A percentile compares a stretch with the other conserved stretches of the same genome.
These are phyloP conservation scores for Xylaria acuta DNA, from an alignment of 495 filamentous ascomycete genomes.

Conservation along the genomic window DNA sequence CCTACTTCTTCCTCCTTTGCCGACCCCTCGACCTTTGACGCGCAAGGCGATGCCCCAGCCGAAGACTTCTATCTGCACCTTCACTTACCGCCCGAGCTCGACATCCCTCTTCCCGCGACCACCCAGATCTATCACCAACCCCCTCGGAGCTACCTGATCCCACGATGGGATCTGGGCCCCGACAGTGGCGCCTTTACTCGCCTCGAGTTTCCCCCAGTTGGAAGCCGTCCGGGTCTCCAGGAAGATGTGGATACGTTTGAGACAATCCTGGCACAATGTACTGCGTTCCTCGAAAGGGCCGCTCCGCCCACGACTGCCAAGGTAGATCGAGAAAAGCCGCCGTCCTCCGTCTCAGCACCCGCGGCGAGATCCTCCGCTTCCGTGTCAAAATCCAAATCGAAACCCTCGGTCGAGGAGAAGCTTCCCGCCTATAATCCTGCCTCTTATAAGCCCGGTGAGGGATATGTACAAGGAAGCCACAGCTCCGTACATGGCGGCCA, in stretches of 20 bases:
- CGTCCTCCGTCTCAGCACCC: slow-evolving; percentile 47
- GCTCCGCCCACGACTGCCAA: slow-evolving; percentile 58
- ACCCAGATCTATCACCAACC: slow-evolving; percentile 96
- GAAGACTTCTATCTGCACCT: slow-evolving; percentile 97
- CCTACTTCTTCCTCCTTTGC: slow-evolving; percentile 78
- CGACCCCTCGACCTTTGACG: slow-evolving; percentile 61
- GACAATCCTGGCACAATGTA: slow-evolving; percentile 94
- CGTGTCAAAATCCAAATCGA: slow-evolving; percentile 48
- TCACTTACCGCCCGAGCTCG: slow-evolving; percentile 90
- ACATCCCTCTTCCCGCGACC: slow-evolving; percentile 86
- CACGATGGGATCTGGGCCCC: slow-evolving; percentile 87
- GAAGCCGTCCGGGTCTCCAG: slow-evolving; percentile 72
- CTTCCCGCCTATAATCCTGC: slow-evolving; percentile 78
- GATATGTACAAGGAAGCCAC: slow-evolving; percentile 64
- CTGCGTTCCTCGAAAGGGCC: slow-evolving; percentile 85
- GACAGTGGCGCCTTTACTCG: slow-evolving; percentile 88
- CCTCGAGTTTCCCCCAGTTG: slow-evolving; percentile 82
- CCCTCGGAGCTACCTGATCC: slow-evolving; percentile 86
- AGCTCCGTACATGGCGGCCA: slow-evolving; percentile 63
- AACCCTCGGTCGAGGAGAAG: slow-evolving; percentile 46
- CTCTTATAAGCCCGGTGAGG: slow-evolving; percentile 79
- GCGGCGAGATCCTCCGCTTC: slow-evolving; percentile 46
- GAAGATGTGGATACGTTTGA: slow-evolving; percentile 97
- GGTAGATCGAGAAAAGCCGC: slow-evolving; percentile 60
- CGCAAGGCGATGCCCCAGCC: slow-evolving; percentile 66